Base-by-base conservation (phyloP, 2,329 filamentous ascomycete genomes). In the Epicoccum nigrum region DNA sequence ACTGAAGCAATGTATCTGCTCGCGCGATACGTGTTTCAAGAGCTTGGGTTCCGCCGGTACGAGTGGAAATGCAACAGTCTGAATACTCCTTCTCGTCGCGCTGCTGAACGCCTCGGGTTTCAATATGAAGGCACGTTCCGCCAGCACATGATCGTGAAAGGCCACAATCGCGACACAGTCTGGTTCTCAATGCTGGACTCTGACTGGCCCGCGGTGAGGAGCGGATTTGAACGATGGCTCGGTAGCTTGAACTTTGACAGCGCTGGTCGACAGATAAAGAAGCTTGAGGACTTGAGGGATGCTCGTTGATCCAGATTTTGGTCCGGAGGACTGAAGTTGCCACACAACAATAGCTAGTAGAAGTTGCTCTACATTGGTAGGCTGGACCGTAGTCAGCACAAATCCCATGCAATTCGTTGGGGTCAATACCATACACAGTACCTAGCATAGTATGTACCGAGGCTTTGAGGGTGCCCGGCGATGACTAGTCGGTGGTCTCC, bases 1-100 rank as follows among this genome's bases (percentile, higher is more conserved):
- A 87, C 84, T 0, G 85, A 87, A 64, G 76, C 79, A 0, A 76
- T 82, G 54, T 86, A 81, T 53, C 70, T 87, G 1, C 65, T 86
- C n/a, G 75, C 82, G 34, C 72, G 73, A 30, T 74, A 83, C 46
- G 77, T 78, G 0, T 83, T 87, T 57, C 78, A 81, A 2, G 46
- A 47, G 7, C 63, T 86, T 17, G 76, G 79, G 0, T 85, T 83
- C 62, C 67, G 79, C 3, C 74, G 85, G 7, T 78, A 86, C 4
- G 84, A 87, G 65, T 88, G 86, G 85, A 88, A 87, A 60, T 84
- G 82, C 45, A 79, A 87, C 62, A 58, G 75, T 13, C 69, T 84
- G 9, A 88, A 88, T 62, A 72, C 59, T 28, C 73, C 79, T 0
- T 85, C 82, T 35, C 71, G 76, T 12, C 71, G 77, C 4, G 84